Percentiles rank a stretch among this genome's conserved stretches.
These are phyloP conservation scores for Cladosporium sp. DNA, from an alignment of 2,329 filamentous ascomycete species.

Conservation along the genomic window DNA sequence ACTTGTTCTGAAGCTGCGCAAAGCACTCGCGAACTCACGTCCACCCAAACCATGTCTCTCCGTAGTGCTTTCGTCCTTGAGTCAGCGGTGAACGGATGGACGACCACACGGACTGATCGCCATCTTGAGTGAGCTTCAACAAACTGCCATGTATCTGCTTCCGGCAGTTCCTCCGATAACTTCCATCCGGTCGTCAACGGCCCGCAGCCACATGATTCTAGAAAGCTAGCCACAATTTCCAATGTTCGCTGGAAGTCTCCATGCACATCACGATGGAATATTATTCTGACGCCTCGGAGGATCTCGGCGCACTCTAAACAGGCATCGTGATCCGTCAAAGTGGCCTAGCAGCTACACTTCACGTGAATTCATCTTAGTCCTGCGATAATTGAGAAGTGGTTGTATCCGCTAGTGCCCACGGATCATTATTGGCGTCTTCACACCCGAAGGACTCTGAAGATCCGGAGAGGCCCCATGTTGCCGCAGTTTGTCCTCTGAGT, in stretches of 20 bases:
- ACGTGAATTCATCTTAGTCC: background rate
- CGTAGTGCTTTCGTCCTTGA: background rate
- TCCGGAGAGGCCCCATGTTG: conserved; percentile 16
- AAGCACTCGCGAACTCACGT: background rate
- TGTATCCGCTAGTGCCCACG: background rate
- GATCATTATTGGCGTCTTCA: conserved; percentile 13
- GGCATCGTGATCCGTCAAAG: background rate
- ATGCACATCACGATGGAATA: background rate
- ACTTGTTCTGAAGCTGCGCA: background rate
- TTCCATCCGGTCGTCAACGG: background rate
- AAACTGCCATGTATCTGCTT: background rate
- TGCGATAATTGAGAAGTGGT: background rate
- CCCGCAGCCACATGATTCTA: conserved; percentile 14
- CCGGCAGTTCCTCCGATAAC: conserved; percentile 9
- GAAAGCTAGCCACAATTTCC: background rate
- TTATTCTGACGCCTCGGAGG: background rate
- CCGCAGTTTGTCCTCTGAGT: conserved; percentile 1
- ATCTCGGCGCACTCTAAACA: background rate
- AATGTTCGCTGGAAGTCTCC: background rate
- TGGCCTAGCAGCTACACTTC: background rate
- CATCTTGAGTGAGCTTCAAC: background rate
- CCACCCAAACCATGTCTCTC: background rate
- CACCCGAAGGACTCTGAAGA: conserved; percentile 3
- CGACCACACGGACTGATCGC: conserved; percentile 6
- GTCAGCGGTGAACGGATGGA: background rate